Percentiles rank a stretch among this genome's conserved stretches.
These are phyloP conservation scores for Claviceps lovelessii DNA, from an alignment of 2,329 filamentous ascomycete genomes.

Conservation along the genomic window DNA sequence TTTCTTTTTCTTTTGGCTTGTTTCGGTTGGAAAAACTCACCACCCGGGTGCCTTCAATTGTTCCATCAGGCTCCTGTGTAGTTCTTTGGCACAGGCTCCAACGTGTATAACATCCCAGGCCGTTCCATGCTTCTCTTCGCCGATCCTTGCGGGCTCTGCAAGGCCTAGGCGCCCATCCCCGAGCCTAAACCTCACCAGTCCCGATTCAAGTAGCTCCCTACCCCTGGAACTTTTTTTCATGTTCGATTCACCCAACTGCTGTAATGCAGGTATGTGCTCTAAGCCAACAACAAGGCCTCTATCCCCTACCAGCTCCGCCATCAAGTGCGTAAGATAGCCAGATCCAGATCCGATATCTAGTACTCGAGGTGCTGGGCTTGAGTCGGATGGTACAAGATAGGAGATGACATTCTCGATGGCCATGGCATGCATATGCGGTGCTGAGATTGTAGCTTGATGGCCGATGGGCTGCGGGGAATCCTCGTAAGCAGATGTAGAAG, in stretches of 20 bases:
- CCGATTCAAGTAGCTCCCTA: conserved; percentile 42
- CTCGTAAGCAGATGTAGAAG: conserved; percentile 54
- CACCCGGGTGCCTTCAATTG: conserved; percentile 69
- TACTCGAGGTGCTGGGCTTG: conserved; percentile 33
- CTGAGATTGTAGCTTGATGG: conserved; percentile 41
- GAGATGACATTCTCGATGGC: conserved; percentile 36
- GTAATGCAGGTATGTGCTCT: conserved; percentile 55
- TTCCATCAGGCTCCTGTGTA: conserved; percentile 58
- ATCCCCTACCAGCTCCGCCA: conserved; percentile 59
- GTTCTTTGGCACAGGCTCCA: conserved; percentile 63
- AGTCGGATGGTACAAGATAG: conserved; percentile 24
- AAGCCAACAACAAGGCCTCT: conserved; percentile 48
- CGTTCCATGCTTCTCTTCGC: conserved; percentile 31
- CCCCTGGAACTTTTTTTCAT: conserved; percentile 50
- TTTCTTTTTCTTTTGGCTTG: background rate
- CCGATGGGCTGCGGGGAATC: conserved; percentile 43
- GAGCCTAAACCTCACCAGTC: conserved; percentile 55
- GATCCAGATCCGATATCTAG: conserved; percentile 64
- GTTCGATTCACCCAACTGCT: conserved; percentile 48
- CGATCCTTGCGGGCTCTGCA: conserved; percentile 28
- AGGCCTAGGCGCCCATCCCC: conserved; percentile 62
- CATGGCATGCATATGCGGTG: conserved; percentile 47
- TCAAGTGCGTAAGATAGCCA: conserved; percentile 75
- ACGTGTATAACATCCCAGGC: conserved; percentile 93
- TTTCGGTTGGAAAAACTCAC: conserved; percentile 17